Conservation (phyloP, 805 yeast species). For the Myxozyma monticola region DNA sequence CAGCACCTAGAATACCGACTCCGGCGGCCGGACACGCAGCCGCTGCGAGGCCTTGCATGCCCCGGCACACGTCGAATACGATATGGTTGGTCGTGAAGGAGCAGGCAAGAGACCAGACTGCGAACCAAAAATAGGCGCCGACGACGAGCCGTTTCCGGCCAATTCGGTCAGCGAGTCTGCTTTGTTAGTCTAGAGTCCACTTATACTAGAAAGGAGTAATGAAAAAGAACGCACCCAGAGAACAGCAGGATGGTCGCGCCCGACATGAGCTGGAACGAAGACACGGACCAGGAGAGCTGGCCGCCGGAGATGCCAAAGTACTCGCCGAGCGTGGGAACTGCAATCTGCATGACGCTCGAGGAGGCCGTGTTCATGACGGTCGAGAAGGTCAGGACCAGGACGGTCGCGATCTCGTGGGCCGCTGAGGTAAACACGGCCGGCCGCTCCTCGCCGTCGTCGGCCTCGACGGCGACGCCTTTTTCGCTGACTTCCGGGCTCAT, state of each 20-base stretch:
- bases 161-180: conserved; percentile 47
- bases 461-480: too few relatives aligned
- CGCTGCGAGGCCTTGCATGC: conserved; percentile 47
- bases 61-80: conserved; percentile 46
- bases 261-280: conserved; percentile 45
- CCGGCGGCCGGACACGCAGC: conserved; percentile 51
- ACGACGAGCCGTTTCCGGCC: conserved; percentile 48
- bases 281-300: conserved; percentile 46
- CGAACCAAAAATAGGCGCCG: conserved; percentile 40
- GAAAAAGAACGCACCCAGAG: conserved; percentile 38
- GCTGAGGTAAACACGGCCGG: conserved; percentile 42
- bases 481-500: too few relatives aligned
- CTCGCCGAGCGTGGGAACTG: conserved; percentile 42
- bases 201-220: neutral
- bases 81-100: conserved; percentile 37
- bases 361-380: conserved; percentile 47
- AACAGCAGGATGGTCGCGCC: conserved; percentile 47
- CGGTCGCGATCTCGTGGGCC: conserved; percentile 41
- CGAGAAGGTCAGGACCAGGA: conserved; percentile 42
- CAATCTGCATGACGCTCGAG: conserved; percentile 42
- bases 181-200: neutral
- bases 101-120: conserved; percentile 41
- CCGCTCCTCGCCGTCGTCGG: conserved; percentile 34
- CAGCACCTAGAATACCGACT: conserved; percentile 49
- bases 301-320: conserved; percentile 46